Evolutionary conservation across 768 basidiomycete species (phyloP), one percentile per base, ranked within the genome.

Genomic region (Lentinula guzmanii): DNA sequence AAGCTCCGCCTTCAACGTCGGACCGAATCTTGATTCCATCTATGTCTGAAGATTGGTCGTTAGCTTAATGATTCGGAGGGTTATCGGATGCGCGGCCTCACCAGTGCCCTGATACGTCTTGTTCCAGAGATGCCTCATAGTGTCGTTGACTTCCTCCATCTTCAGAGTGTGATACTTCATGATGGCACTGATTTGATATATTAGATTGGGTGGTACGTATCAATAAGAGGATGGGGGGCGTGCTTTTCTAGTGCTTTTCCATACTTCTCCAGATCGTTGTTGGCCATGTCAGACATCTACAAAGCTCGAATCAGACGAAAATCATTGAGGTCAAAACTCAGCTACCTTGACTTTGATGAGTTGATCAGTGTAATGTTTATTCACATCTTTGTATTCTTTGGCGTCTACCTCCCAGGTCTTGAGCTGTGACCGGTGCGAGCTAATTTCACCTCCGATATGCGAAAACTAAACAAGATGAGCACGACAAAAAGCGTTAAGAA

Each of bases 101-200:
- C 95, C 95, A 62, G 95, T 98, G 66, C 96, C 96, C 72, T 98
- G 96, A 74, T 99, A 99, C 0, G 95, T 98, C 76, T 94, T 96
- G 71, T 94, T 96, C 97, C 97, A 99, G 3, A 98, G 72, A 69
- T 97, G 93, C 52, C 89, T 89, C 86, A 98, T 96, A 13, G 89
- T 95, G 68, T 97, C 95, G 69, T 99, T 99, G 68, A 99, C 95
- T 78, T 99, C 97, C 73, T 95, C 93, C 97, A 98, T 97, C 76
- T 99, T 99, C 67, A 97, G 80, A 13, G 87, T 78, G 69, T 99
- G 97, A 69, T 98, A 99, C 73, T 93, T 93, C 93, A 99, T 97
- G 72, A 99, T 98, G 45, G 95, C 97, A 66, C 96, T 98, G 61
- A 2, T 61, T 7, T 45, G 13, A 41, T 13, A 37, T 63, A 28